phyloP scores from a whole-genome alignment of 2,329 filamentous ascomycete genomes.

The Stromatinia cepivora region DNA sequence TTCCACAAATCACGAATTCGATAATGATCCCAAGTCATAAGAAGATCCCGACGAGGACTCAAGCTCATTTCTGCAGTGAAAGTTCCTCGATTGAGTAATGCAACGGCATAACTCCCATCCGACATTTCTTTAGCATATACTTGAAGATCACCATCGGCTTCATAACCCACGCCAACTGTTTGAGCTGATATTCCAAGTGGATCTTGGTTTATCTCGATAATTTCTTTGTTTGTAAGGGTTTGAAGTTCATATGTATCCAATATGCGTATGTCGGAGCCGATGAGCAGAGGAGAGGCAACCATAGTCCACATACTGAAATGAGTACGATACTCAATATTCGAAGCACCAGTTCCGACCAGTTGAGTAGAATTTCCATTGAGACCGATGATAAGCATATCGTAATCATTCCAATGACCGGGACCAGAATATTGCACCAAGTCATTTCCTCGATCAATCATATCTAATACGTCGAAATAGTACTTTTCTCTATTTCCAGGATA shows the following conservation, averaged over 20 bases:
- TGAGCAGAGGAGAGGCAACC: constrained; percentile 33
- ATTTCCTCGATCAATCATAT: constrained; percentile 52
- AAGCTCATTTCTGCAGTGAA: constrained; percentile 31
- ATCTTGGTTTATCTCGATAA: constrained; percentile 44
- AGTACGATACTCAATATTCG: constrained; percentile 38
- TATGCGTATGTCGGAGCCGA: constrained; percentile 32
- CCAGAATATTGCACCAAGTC: constrained; percentile 47
- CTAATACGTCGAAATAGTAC: constrained; percentile 35
- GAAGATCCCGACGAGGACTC: constrained; percentile 29
- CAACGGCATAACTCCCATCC: constrained; percentile 32
- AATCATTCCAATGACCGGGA: constrained; percentile 53
- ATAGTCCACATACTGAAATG: constrained; percentile 36
- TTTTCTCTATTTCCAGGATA: constrained; percentile 33
- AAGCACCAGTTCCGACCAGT: constrained; percentile 45
- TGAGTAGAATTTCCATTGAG: constrained; percentile 35
- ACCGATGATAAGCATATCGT: constrained; percentile 37
- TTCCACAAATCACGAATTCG: constrained; percentile 32
- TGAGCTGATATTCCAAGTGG: constrained; percentile 35
- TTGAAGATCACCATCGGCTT: constrained; percentile 24
- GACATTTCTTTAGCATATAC: constrained; percentile 31
- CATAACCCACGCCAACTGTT: constrained; percentile 23
- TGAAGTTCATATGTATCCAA: constrained; percentile 26
- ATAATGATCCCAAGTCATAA: constrained; percentile 28
- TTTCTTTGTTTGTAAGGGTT: constrained; percentile 38
- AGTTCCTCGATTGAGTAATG: constrained; percentile 29